Conservation (phyloP, 768 basidiomycete species). For the Macrolepiota albuminosa region DNA sequence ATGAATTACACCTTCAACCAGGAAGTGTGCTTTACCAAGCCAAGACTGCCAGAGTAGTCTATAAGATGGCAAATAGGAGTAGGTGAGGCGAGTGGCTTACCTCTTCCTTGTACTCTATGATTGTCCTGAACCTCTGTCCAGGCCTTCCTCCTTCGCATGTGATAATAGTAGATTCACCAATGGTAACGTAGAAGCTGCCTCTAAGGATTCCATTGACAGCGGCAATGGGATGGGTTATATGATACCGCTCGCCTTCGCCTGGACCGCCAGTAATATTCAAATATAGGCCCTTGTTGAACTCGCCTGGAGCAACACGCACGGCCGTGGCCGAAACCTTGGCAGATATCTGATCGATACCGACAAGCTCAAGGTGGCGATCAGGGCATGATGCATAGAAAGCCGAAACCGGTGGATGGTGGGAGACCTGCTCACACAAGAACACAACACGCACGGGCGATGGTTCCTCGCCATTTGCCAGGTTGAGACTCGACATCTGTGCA, state of each 20-base stretch:
- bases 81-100: conserved; percentile 34
- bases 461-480: conserved; percentile 29
- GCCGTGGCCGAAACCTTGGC: conserved; percentile 90
- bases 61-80: conserved; percentile 2
- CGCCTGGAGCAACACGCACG: conserved; percentile 77
- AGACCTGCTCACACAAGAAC: conserved; percentile 90
- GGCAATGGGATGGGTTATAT: conserved; percentile 87
- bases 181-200: conserved; percentile 88
- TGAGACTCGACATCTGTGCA: conserved; percentile 59
- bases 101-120: conserved; percentile 97
- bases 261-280: conserved; percentile 68
- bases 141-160: conserved; percentile 71
- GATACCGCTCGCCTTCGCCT: conserved; percentile 77
- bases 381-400: conserved; percentile 80
- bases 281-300: conserved; percentile 86
- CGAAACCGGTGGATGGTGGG: conserved; percentile 95
- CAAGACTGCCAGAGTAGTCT: conserved; percentile 53
- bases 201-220: conserved; percentile 89
- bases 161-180: conserved; percentile 73
- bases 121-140: conserved; percentile 62
- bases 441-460: conserved; percentile 46
- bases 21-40: conserved; percentile 84
- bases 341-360: conserved; percentile 88
- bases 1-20: conserved; percentile 87
- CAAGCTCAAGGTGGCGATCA: conserved; percentile 60